Evolutionary conservation across 129 eudicot genomes (phyloP), one percentile per base, ranked within the genome.

Genomic region (Dittrichia graveolens): DNA sequence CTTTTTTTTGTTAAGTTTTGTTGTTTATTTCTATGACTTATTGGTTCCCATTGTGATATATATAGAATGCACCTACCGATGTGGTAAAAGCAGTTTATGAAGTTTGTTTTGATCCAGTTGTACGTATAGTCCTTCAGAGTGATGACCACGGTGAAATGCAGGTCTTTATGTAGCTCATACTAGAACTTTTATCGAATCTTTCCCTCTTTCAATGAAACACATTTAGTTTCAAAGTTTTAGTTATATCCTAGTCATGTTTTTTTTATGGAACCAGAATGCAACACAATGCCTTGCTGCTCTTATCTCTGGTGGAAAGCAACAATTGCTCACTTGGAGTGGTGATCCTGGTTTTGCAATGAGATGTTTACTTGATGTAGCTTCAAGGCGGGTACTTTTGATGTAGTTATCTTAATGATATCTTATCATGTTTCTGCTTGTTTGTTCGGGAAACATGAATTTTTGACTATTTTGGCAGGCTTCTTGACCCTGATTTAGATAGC

Each of bases 101-200:
- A 66, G 92, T 90, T 73, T 88, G 91, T 46, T 94, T 94, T 61
- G 87, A 90, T 78, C 83, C 91, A 62, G 85, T 83, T 61, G 82
- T 90, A 19, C 81, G 84, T 47, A 79, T 82, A 71, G 86, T 90
- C 56, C 97, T 94, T 72, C 97, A 86, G 47, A 90, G 87, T 75
- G 92, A 86, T 41, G 99, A 94, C 83, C 91, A 90, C 67, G 84
- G 99, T 79, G 97, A 90, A 75, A 84, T 94, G 93, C 99, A 94
- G 99, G 99, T 90, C 72, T 38, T 13, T 19, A 34, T 58, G 6
- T 46, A 39, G 31, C 69, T 49, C 57, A 69, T 5, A 7, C 68
- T 18, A 65, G 42, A 1, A 82, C 12, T 24, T 12, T 58, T n/a
- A 5, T 39, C 56, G 46, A 57, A 38, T 65, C 10, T 61, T 49